Conservation (phyloP, 805 yeast genomes). For the Phaffomyces thermotolerans region DNA sequence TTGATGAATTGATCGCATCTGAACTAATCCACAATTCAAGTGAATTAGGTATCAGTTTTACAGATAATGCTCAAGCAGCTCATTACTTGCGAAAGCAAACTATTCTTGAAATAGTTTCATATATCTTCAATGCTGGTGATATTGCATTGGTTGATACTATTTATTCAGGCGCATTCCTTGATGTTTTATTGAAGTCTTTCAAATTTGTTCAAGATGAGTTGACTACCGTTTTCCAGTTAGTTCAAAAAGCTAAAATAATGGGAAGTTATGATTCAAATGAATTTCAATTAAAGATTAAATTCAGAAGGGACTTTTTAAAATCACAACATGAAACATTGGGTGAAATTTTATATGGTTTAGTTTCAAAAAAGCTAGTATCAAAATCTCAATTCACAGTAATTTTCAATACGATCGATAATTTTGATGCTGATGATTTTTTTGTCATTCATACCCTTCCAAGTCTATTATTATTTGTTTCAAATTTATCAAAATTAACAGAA, state of each 20-base stretch:
- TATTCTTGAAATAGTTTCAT: constrained; percentile 59
- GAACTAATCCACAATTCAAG: constrained; percentile 52
- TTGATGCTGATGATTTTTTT: constrained; percentile 57
- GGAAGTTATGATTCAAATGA: constrained; percentile 39
- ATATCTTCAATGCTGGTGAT: constrained; percentile 24
- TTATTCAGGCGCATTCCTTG: constrained; percentile 26
- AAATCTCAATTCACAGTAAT: constrained; percentile 33
- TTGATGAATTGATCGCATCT: constrained; percentile 75
- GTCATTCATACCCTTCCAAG: constrained; percentile 60
- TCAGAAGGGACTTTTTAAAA: constrained; percentile 55
- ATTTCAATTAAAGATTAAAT: constrained; percentile 43
- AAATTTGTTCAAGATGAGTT: constrained; percentile 50
- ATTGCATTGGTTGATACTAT: constrained; percentile 23
- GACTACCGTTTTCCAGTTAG: constrained; percentile 42
- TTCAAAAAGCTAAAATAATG: constrained; percentile 46
- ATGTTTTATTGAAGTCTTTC: constrained; percentile 47
- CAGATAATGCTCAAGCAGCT: constrained; percentile 59
- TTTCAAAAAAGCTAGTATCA: constrained; percentile 29
- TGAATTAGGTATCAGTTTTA: constrained; percentile 37
- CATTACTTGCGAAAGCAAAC: constrained; percentile 66
- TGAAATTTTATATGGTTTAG: constrained; percentile 50
- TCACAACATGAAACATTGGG: constrained; percentile 67
- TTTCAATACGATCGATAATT: constrained; percentile 37
- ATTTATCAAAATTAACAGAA: constrained; percentile 29
- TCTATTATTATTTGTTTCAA: constrained; percentile 38